Conservation (phyloP, 352 stramenopile species). For the Phytophthora citricola region DNA sequence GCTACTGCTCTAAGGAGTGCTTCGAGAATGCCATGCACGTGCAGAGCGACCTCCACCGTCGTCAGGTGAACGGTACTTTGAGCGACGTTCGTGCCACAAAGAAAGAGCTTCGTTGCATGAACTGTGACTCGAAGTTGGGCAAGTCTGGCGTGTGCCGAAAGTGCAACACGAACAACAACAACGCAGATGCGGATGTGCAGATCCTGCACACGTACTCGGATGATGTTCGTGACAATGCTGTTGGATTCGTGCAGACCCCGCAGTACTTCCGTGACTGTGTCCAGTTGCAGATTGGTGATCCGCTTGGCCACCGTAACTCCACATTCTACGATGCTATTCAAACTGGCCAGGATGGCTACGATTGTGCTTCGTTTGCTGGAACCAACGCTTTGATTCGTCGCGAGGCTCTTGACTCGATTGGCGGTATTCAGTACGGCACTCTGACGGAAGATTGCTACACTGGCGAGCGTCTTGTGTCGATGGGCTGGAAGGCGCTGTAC, state of each 20-base stretch:
- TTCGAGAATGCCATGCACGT: constrained; percentile 88
- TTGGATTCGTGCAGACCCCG: constrained; percentile 83
- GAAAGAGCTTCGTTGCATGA: constrained; percentile 79
- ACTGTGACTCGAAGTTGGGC: constrained; percentile 74
- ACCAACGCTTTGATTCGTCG: constrained; percentile 86
- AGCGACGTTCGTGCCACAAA: constrained; percentile 76
- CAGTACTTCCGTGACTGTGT: constrained; percentile 89
- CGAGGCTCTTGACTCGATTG: constrained; percentile 85
- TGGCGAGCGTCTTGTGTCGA: constrained; percentile 72
- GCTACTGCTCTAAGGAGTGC: constrained; percentile 89
- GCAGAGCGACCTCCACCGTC: constrained; percentile 76
- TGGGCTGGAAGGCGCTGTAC: constrained; percentile 88
- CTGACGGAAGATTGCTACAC: constrained; percentile 89
- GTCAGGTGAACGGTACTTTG: constrained; percentile 83
- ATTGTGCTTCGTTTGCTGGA: constrained; percentile 80
- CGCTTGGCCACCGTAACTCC: constrained; percentile 78
- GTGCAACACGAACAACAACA: constrained; percentile 73
- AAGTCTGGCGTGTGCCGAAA: constrained; percentile 81
- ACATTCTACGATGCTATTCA: constrained; percentile 90
- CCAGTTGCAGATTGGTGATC: constrained; percentile 84
- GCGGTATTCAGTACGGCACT: constrained; percentile 85
- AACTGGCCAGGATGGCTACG: constrained; percentile 85
- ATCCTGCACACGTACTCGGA: constrained; percentile 84
- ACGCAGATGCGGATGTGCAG: constrained; percentile 52
- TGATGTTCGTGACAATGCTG: constrained; percentile 79